phyloP scores from a whole-genome alignment of 2,329 filamentous ascomycete species.

The Ophiosphaerella narmari region DNA sequence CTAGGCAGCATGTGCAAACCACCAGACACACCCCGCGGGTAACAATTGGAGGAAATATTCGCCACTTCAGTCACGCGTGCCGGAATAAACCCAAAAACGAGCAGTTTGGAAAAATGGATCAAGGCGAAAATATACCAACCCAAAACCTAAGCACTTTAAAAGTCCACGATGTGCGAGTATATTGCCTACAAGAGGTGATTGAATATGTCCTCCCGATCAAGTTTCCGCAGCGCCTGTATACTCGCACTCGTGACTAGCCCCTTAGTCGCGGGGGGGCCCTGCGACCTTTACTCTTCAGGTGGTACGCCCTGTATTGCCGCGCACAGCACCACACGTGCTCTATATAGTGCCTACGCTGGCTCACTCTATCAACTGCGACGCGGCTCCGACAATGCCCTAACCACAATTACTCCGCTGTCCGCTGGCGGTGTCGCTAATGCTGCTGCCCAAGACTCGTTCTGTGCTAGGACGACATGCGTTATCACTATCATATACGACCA shows the following conservation, averaged over 20 bases:
- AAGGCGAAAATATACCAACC: no score
- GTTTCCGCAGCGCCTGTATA: not conserved
- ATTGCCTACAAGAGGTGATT: no score
- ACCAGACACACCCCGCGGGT: no score
- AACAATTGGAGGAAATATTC: no score
- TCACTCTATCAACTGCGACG: constrained; percentile 65
- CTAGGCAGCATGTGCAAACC: no score
- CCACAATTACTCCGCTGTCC: constrained; percentile 56
- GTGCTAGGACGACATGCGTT: constrained; percentile 63
- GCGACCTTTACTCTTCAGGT: constrained; percentile 64
- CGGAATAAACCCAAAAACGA: no score
- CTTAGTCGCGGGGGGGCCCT: constrained; percentile 56
- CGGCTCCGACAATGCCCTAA: constrained; percentile 56
- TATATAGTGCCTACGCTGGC: constrained; percentile 60
- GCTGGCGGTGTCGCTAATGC: constrained; percentile 68
- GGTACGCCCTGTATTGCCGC: constrained; percentile 67
- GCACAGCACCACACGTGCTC: constrained; percentile 66
- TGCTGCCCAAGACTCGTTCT: constrained; percentile 65
- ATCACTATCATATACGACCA: constrained; percentile 71
- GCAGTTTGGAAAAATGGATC: no score
- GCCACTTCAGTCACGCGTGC: no score
- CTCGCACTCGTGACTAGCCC: not conserved
- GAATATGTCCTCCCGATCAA: not conserved
- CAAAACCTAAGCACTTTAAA: no score
- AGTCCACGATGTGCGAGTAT: no score